phyloP scores from a whole-genome alignment of 176 grass and related monocot species.

The Aegilops speltoides region DNA sequence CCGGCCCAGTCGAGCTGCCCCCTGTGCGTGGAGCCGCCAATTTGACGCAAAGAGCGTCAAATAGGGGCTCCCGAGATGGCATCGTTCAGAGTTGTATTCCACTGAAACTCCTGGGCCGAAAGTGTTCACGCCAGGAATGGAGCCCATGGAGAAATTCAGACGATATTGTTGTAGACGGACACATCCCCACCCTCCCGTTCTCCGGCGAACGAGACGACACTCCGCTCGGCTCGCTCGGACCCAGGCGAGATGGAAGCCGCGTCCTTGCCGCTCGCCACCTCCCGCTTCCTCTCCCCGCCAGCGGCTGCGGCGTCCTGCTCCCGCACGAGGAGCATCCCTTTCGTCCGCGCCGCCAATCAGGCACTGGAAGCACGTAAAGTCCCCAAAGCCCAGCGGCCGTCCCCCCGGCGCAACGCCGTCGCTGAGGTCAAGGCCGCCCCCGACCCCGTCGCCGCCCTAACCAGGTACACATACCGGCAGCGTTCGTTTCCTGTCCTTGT shows the following conservation, averaged over 20 bases:
- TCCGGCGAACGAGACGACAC: conserved; percentile 11
- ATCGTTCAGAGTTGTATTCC: neutral
- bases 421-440: conserved; percentile 50
- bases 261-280: conserved; percentile 42
- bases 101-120: neutral
- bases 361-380: conserved; percentile 36
- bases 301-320: neutral
- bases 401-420: conserved; percentile 63
- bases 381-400: conserved; percentile 30
- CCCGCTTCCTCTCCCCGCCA: conserved; percentile 28
- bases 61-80: too few relatives aligned
- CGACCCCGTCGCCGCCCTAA: conserved; percentile 55
- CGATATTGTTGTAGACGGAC: neutral
- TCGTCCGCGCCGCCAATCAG: conserved; percentile 12
- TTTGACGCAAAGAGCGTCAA: too few relatives aligned
- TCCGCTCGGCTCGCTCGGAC: neutral
- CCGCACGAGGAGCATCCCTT: neutral
- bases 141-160: neutral
- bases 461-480: conserved; percentile 41
- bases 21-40: too few relatives aligned
- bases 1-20: too few relatives aligned
- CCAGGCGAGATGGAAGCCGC: conserved; percentile 39
- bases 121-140: neutral
- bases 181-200: neutral
- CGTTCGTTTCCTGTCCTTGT: neutral